phyloP scores from a whole-genome alignment of 331 rosid genomes.

The Erythrophleum ivorense region DNA sequence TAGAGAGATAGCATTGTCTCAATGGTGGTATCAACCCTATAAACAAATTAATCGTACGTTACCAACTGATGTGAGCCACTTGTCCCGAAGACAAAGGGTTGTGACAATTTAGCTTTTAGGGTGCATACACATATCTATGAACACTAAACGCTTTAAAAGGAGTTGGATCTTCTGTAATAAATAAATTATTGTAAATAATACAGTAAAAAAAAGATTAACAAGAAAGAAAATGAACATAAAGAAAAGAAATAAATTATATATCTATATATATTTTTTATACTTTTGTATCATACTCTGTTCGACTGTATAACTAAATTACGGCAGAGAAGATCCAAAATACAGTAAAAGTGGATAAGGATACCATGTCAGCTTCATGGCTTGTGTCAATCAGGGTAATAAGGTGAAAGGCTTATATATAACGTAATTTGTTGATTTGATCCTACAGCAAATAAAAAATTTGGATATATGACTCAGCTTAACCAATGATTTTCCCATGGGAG shows the following conservation, averaged over 20 bases:
- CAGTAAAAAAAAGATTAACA: too few relatives aligned
- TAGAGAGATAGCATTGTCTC: slow-evolving; percentile 57
- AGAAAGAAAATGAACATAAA: too few relatives aligned
- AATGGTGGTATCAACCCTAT: slow-evolving; percentile 46
- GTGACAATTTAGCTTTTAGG: slow-evolving; percentile 21
- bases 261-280: too few relatives aligned
- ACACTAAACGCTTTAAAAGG: not conserved
- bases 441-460: not conserved
- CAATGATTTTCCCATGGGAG: slow-evolving; percentile 7
- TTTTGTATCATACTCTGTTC: too few relatives aligned
- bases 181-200: too few relatives aligned
- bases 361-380: slow-evolving; percentile 18
- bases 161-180: too few relatives aligned
- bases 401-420: not conserved
- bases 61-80: slow-evolving; percentile 43
- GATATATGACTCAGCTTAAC: not conserved
- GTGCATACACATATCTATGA: slow-evolving; percentile 5
- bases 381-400: not conserved
- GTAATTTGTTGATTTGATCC: slow-evolving; percentile 23
- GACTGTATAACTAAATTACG: too few relatives aligned
- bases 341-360: not conserved
- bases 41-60: slow-evolving; percentile 14
- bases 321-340: too few relatives aligned
- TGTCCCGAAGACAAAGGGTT: slow-evolving; percentile 34
- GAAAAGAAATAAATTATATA: too few relatives aligned